Evolutionary conservation across 495 filamentous ascomycete genomes (phyloP).

Genomic region (Chlorociboria aeruginascens): DNA sequence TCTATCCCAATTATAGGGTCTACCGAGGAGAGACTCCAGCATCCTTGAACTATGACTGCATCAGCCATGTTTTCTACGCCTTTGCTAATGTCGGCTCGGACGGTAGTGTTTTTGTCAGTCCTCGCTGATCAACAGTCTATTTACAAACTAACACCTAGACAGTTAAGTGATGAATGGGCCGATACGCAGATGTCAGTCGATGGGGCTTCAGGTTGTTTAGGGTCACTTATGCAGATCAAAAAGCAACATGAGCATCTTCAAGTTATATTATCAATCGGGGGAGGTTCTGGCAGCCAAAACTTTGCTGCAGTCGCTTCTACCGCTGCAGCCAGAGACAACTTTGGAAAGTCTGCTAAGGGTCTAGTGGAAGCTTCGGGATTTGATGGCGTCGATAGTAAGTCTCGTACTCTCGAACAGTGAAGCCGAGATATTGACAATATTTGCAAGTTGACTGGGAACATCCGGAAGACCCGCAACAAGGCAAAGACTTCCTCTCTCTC

Average conservation of each 20-base stretch:
- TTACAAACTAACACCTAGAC: conserved; percentile 8
- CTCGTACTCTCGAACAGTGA: conserved; percentile 1
- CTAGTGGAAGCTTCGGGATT: conserved; percentile 65
- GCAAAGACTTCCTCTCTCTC: conserved; percentile 60
- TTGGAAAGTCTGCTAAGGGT: conserved; percentile 57
- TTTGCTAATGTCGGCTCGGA: conserved; percentile 76
- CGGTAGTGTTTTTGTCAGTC: conserved; percentile 68
- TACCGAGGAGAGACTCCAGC: conserved; percentile 71
- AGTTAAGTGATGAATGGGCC: conserved; percentile 83
- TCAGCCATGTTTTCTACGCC: conserved; percentile 76
- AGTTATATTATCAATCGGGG: conserved; percentile 80
- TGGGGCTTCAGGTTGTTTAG: conserved; percentile 63
- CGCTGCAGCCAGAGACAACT: conserved; percentile 48
- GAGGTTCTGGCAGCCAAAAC: conserved; percentile 62
- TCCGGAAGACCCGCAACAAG: conserved; percentile 55
- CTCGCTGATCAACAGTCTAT: background rate
- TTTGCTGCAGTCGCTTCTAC: conserved; percentile 64
- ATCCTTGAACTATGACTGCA: conserved; percentile 49
- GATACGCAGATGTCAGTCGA: conserved; percentile 72
- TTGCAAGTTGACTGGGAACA: conserved; percentile 86
- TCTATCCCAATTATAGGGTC: conserved; percentile 79
- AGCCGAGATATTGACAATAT: background rate
- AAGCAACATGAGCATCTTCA: conserved; percentile 62
- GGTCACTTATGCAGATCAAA: conserved; percentile 66
- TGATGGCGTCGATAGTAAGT: conserved; percentile 77